Conservation (phyloP, 495 filamentous ascomycete species). For the Barbatosphaeria neglecta region DNA sequence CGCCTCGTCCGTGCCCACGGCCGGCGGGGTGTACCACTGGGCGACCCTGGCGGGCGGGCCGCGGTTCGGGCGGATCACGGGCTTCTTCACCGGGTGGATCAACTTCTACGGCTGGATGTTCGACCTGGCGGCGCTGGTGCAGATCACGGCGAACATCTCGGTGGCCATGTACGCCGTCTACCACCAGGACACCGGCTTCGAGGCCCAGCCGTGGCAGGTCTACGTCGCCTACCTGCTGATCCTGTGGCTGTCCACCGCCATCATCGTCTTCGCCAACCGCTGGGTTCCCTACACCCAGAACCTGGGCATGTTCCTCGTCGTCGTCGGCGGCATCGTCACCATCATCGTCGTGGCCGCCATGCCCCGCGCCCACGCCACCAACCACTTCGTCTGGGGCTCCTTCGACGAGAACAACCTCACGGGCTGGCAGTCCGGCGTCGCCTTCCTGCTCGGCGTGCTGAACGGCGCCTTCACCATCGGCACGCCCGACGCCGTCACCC, state of each 20-base stretch:
- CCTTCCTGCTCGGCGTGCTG: slow-evolving; percentile 69
- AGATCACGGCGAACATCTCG: slow-evolving; percentile 56
- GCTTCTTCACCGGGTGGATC: slow-evolving; percentile 71
- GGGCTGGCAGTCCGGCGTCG: slow-evolving; percentile 60
- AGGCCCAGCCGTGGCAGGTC: slow-evolving; percentile 57
- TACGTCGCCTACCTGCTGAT: slow-evolving; percentile 59
- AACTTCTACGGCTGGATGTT: slow-evolving; percentile 73
- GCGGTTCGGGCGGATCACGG: slow-evolving; percentile 53
- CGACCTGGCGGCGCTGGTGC: slow-evolving; percentile 51
- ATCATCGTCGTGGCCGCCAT: slow-evolving; percentile 66
- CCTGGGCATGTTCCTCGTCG: slow-evolving; percentile 55
- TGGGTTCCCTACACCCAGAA: slow-evolving; percentile 55
- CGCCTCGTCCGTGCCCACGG: slow-evolving; percentile 66
- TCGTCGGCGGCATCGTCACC: slow-evolving; percentile 57
- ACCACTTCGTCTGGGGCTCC: slow-evolving; percentile 47
- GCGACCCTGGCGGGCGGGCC: slow-evolving; percentile 62
- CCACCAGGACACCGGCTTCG: slow-evolving; percentile 49
- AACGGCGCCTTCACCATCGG: slow-evolving; percentile 82
- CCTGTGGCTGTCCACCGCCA: slow-evolving; percentile 51
- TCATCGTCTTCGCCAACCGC: slow-evolving; percentile 60
- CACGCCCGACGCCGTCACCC: slow-evolving; percentile 63
- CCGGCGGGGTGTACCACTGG: slow-evolving; percentile 83
- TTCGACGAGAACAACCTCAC: slow-evolving; percentile 52
- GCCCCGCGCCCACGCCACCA: slow-evolving; percentile 50
- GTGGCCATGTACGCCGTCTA: slow-evolving; percentile 62